Evolutionary conservation across 192 early-diverging fungal species (phyloP), one percentile per base, ranked within the genome.

Genomic region (Gaertneriomyces sp.): DNA sequence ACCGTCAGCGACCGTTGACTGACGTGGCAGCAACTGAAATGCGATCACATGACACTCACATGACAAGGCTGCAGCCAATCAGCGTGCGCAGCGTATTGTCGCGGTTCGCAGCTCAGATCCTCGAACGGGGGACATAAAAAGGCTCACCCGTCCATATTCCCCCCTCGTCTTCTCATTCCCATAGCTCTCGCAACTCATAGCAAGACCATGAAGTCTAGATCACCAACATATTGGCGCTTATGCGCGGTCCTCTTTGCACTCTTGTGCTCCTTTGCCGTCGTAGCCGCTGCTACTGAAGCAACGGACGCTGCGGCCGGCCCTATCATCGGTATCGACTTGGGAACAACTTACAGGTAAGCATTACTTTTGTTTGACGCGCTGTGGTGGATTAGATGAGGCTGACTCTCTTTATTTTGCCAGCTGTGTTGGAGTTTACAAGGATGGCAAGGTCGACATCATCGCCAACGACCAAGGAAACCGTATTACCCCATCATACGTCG

Each of bases 371-470:
- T 6, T 6, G n/a, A 20, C 20, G 49, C 4, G 6, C 25, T 33
- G 25, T 33, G 49, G 49, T 20, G 49, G n/a, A 20, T 51, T 6
- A 20, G 20, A n/a, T 51, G 20, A n/a, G 20, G 20, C 20, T 51
- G 4, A 51, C 14, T 60, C n/a, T 42, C 14, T 14, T 44, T 43
- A 10, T 25, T n/a, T n/a, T 41, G 44, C 42, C 82, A 92, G 89
- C 60, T 95, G 95, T 80, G 93, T 96, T 25, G 94, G 89, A 72
- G 90, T 97, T 53, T 92, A 85, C 83, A 87, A 92, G 84, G 89
- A 96, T 78, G 93, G 90, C 59, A 85, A 88, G 62, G 95, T 98
- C 59, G 96, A 98, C 79, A 96, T 98, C 77, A 93, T 97, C 71
- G 91, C 94, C 65, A 94, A 97, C 88, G 94, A 97, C 74, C 73